A percentile compares a stretch with the other conserved stretches of the same genome.
Conservation (phyloP, 192 early-diverging fungal species). For the Umbelopsis isabellina region DNA sequence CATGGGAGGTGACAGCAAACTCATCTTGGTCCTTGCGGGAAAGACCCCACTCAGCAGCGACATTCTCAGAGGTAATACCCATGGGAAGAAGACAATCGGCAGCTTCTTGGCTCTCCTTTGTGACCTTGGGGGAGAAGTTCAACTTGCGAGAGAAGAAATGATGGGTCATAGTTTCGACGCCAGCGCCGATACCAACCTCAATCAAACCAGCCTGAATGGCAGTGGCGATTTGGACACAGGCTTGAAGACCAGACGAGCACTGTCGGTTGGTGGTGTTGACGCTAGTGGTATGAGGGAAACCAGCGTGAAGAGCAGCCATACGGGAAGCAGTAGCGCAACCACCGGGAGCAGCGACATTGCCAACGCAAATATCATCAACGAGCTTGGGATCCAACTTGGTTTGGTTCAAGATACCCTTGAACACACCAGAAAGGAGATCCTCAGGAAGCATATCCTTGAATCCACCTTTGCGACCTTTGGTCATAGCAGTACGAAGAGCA, state of each 20-base stretch:
- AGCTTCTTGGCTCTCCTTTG: conserved; percentile 63
- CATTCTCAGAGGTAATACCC: conserved; percentile 97
- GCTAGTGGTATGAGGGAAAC: conserved; percentile 83
- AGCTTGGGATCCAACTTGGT: conserved; percentile 83
- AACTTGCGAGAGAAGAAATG: conserved; percentile 82
- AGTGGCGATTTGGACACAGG: conserved; percentile 83
- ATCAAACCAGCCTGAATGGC: conserved; percentile 89
- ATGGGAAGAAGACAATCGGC: conserved; percentile 89
- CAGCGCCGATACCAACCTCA: conserved; percentile 92
- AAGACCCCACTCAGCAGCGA: conserved; percentile 85
- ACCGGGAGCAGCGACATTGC: conserved; percentile 87
- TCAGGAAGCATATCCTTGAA: conserved; percentile 90
- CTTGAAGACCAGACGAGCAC: conserved; percentile 92
- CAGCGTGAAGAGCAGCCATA: conserved; percentile 90
- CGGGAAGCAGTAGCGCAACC: conserved; percentile 90
- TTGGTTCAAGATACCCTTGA: conserved; percentile 76
- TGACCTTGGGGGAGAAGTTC: conserved; percentile 78
- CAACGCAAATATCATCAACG: conserved; percentile 95
- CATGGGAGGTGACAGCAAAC: conserved; percentile 86
- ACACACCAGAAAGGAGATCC: conserved; percentile 69
- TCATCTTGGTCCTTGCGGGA: conserved; percentile 89
- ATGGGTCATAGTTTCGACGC: conserved; percentile 93
- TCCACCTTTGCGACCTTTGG: conserved; percentile 86
- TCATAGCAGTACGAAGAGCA: conserved; percentile 87
- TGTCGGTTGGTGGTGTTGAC: conserved; percentile 91